Conservation (phyloP, 345 rosid species). For the Triadica sebifera region DNA sequence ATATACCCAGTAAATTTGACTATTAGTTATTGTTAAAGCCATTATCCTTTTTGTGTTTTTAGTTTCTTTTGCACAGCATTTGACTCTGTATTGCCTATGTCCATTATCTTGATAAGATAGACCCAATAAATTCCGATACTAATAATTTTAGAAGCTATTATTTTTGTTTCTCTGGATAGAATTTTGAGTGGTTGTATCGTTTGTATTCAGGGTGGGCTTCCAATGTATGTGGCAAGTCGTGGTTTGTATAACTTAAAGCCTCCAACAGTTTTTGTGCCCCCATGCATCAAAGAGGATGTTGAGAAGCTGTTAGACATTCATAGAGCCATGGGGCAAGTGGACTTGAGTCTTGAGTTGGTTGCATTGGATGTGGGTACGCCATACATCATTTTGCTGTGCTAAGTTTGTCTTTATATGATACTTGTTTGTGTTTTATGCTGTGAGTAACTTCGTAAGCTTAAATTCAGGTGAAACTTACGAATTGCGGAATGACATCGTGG, state of each 20-base stretch:
- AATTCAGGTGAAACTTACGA: slow-evolving; percentile 87
- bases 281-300: slow-evolving; percentile 77
- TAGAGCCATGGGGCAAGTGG: slow-evolving; percentile 81
- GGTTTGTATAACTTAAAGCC: slow-evolving; percentile 87
- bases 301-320: slow-evolving; percentile 81
- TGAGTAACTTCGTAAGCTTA: slow-evolving; percentile 16
- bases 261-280: slow-evolving; percentile 81
- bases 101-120: neutral
- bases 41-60: too few species aligned
- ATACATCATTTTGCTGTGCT: slow-evolving; percentile 3
- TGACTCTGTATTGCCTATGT: too few species aligned
- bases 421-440: neutral
- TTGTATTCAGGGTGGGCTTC: slow-evolving; percentile 66
- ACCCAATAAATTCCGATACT: neutral
- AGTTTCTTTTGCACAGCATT: too few species aligned
- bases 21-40: too few species aligned
- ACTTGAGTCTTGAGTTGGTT: slow-evolving; percentile 67
- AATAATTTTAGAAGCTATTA: too few species aligned
- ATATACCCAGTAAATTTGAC: too few species aligned
- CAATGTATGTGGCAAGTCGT: slow-evolving; percentile 90
- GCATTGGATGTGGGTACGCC: slow-evolving; percentile 71
- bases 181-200: neutral
- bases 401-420: neutral
- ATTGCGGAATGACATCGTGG: slow-evolving; percentile 76
- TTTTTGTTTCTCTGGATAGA: neutral